Conservation (phyloP, 1,284 basidiomycete species). For the Ceratobasidium sp. region DNA sequence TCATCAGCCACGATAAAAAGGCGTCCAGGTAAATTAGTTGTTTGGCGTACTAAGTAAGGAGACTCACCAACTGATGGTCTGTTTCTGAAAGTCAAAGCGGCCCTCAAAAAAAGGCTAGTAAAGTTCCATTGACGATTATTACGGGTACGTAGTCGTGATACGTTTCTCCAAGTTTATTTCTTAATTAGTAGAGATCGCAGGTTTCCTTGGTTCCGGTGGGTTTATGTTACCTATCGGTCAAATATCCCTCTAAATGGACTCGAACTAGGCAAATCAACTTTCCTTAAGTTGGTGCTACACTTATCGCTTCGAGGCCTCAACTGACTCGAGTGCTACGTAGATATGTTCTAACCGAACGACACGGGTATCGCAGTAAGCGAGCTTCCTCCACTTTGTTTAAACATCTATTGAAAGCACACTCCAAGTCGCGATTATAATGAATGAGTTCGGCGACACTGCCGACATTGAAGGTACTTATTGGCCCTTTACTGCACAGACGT, state of each 20-base stretch:
- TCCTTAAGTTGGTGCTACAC: conserved; percentile 16
- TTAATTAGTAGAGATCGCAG: conserved; percentile 68
- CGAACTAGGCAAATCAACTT: conserved; percentile 12
- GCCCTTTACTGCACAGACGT: conserved; percentile 20
- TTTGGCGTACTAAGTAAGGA: neutral
- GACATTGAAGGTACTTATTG: conserved; percentile 59
- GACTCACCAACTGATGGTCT: neutral
- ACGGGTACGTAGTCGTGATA: conserved; percentile 78
- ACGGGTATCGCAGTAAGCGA: conserved; percentile 81
- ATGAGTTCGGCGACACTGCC: conserved; percentile 84
- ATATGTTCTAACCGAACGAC: conserved; percentile 89
- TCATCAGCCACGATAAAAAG: conserved; percentile 2
- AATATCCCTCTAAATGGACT: neutral
- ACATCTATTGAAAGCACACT: neutral
- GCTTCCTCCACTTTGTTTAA: no score
- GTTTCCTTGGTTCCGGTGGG: conserved; percentile 84
- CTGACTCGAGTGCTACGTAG: conserved; percentile 58
- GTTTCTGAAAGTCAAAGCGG: neutral
- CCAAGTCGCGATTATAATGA: conserved; percentile 92
- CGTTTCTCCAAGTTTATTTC: conserved; percentile 3
- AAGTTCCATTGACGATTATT: conserved; percentile 89
- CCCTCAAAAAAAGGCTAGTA: conserved; percentile 41
- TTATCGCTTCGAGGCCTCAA: neutral
- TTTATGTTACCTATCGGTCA: conserved; percentile 30
- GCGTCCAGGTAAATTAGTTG: neutral